phyloP scores from a whole-genome alignment of 139 green algal species.

The Volvox africanus region DNA sequence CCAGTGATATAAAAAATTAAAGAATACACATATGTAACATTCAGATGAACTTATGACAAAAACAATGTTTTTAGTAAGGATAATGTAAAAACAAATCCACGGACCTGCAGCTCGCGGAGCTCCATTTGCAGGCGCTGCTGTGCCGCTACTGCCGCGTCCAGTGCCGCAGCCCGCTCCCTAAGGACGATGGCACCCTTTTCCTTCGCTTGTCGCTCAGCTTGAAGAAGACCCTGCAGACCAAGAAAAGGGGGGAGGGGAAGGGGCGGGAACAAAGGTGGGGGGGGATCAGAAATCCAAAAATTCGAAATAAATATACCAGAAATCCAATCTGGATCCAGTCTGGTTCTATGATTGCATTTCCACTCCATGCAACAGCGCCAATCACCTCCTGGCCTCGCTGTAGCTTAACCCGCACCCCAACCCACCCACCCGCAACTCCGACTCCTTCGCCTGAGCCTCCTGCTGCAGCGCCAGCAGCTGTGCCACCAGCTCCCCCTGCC shows the following conservation, averaged over 20 bases:
- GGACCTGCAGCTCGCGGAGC: conserved; percentile 36
- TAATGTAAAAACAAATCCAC: too few species aligned
- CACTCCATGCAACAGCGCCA: too few species aligned
- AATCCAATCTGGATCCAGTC: too few species aligned
- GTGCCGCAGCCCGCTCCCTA: conserved; percentile 14
- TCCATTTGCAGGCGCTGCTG: conserved; percentile 48
- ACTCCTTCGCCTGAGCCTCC: conserved; percentile 21
- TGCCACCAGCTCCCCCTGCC: conserved; percentile 31
- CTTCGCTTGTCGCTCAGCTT: conserved; percentile 6
- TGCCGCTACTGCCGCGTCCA: conserved; percentile 1
- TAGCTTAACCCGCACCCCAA: too few species aligned
- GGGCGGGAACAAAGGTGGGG: neutral
- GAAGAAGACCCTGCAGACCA: neutral
- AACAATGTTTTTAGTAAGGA: too few species aligned
- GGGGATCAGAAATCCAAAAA: neutral
- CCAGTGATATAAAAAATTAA: too few species aligned
- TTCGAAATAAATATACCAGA: too few species aligned
- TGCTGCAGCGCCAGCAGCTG: conserved; percentile 44
- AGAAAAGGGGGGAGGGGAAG: neutral
- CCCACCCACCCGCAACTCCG: conserved; percentile 32
- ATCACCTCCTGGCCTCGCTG: too few species aligned
- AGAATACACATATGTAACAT: too few species aligned
- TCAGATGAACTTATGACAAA: too few species aligned
- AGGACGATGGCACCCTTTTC: conserved; percentile 23
- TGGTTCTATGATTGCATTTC: too few species aligned